phyloP scores from a whole-genome alignment of 2,329 filamentous ascomycete species.

The Penicillium sp. region DNA sequence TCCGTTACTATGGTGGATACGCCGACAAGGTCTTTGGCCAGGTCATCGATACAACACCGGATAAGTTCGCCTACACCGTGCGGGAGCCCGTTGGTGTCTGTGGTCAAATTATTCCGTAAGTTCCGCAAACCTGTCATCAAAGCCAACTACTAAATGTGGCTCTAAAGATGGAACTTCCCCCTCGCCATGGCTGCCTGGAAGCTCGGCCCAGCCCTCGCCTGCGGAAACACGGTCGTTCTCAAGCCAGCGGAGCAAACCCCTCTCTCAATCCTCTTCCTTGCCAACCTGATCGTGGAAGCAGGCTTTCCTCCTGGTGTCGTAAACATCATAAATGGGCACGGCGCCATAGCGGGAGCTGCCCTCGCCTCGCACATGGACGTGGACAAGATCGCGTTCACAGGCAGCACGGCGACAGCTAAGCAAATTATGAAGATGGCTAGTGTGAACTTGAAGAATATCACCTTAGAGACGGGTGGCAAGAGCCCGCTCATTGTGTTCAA shows the following conservation, averaged over 20 bases:
- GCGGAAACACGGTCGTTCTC: constrained; percentile 35
- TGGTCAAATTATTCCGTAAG: constrained; percentile 81
- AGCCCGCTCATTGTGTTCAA: constrained; percentile 63
- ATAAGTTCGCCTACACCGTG: constrained; percentile 76
- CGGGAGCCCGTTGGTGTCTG: constrained; percentile 74
- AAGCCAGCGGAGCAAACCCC: constrained; percentile 38
- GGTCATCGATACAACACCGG: constrained; percentile 69
- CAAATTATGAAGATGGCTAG: constrained; percentile 40
- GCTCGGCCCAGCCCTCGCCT: constrained; percentile 35
- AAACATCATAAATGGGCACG: constrained; percentile 36
- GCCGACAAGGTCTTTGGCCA: constrained; percentile 85
- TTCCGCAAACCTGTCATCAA: constrained; percentile 61
- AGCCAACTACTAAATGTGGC: background rate
- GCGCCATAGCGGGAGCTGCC: constrained; percentile 30
- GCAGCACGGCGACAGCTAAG: constrained; percentile 33
- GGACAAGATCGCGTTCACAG: constrained; percentile 38
- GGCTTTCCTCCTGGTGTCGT: constrained; percentile 37
- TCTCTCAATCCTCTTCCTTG: constrained; percentile 34
- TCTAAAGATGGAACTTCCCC: constrained; percentile 36
- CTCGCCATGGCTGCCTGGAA: constrained; percentile 67
- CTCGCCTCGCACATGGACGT: constrained; percentile 34
- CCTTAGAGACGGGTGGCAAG: constrained; percentile 58
- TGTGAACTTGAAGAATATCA: constrained; percentile 36
- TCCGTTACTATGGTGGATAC: constrained; percentile 66
- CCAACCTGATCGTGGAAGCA: constrained; percentile 34